Percentiles rank a stretch among this genome's conserved stretches.
phyloP scores from a whole-genome alignment of 2,329 filamentous ascomycete genomes.

The Myriosclerotinia curreyana region DNA sequence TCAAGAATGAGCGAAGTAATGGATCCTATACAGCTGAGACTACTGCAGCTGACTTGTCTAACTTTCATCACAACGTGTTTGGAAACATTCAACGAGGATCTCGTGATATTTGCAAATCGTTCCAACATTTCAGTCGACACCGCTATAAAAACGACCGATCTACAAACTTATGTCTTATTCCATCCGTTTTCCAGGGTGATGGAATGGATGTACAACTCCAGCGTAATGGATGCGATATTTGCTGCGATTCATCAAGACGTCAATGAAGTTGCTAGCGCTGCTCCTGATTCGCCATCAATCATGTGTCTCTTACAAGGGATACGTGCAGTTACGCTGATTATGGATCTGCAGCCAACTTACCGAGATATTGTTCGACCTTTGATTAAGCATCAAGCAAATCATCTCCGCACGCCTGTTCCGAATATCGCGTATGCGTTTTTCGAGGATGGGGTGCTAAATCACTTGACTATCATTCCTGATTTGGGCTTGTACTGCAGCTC shows the following conservation, averaged over 20 bases:
- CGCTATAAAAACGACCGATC: conserved; percentile 68
- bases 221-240: conserved; percentile 77
- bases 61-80: conserved; percentile 79
- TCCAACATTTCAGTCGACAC: conserved; percentile 72
- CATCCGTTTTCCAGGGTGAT: conserved; percentile 94
- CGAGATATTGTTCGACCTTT: conserved; percentile 81
- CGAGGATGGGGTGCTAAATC: conserved; percentile 83
- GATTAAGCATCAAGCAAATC: conserved; percentile 63
- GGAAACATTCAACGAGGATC: conserved; percentile 86
- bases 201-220: conserved; percentile 98
- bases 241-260: conserved; percentile 73
- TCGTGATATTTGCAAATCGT: conserved; percentile 80
- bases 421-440: conserved; percentile 82
- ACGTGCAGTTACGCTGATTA: conserved; percentile 75
- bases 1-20: conserved; percentile 54
- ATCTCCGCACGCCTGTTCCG: conserved; percentile 60
- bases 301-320: conserved; percentile 76
- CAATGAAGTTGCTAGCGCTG: conserved; percentile 66
- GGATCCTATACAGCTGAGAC: conserved; percentile 65
- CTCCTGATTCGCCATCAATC: conserved; percentile 77
- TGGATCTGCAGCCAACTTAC: conserved; percentile 89
- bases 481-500: conserved; percentile 84
- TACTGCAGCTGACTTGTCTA: conserved; percentile 76
- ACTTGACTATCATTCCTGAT: conserved; percentile 74
- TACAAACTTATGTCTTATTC: conserved; percentile 76